Base-by-base conservation (phyloP, 352 stramenopile species). In the Phytopythium helicoides region DNA sequence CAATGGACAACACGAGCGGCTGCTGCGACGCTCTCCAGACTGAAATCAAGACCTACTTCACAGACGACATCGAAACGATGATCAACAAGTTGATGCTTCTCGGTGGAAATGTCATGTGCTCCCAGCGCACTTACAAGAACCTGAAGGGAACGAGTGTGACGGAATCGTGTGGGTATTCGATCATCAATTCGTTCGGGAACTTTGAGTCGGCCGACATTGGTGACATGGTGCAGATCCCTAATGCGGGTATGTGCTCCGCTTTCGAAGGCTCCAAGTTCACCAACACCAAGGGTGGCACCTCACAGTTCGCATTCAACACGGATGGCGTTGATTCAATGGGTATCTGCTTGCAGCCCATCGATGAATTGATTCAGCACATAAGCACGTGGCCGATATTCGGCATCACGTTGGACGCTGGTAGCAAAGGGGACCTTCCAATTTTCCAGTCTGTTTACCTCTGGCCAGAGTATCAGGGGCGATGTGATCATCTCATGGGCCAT, bases 1-100 rank as follows among this genome's bases (percentile, higher is more conserved):
- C 62, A 2, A 12, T 70, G 3, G 39, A 53, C 2, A 51, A 58
- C 31, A 57, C 47, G 0, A 47, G 48, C 6, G 66, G 57, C 10
- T 86, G 77, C 48, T 88, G 77, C 23, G 63, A 75, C 35, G 70
- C 50, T 21, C 52, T 86, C 42, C 56, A 69, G 6, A 36, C 22
- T 10, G 52, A 75, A 38, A 63, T 88, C 59, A 54, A 68, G 33
- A 54, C 59, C 1, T 45, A 49, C 3, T 76, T 81, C 45, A 64
- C 67, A 7, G 42, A 69, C 19, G 58, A 67, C 4, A 34, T 84
- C 6, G 58, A 66, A 25, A 60, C 58, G 2, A 58, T 83, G 52
- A 48, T 62, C 3, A 33, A 52, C 0, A 63, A 64, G 11, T 34
- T 81, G 19, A 10, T 73, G 4, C 45, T 68, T 35, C 48, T 67